Conservation (phyloP, 495 filamentous ascomycete species). For the Penicillium cataractarum region DNA sequence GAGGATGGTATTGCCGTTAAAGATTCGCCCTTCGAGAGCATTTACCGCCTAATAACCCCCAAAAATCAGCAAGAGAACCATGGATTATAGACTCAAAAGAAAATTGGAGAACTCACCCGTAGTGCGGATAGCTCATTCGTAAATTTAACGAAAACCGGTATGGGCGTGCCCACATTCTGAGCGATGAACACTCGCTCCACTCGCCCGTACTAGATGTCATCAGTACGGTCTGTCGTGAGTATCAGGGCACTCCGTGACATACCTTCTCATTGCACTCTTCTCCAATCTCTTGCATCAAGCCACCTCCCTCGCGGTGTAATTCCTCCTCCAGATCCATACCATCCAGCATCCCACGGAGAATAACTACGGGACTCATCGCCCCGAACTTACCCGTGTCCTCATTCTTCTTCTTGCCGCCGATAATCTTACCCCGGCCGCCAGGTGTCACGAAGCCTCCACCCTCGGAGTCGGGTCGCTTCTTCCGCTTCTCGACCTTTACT, state of each 20-base stretch:
- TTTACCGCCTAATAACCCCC: conserved; percentile 70
- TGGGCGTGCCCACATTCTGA: conserved; percentile 49
- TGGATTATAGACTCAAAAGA: not conserved
- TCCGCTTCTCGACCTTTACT: conserved; percentile 80
- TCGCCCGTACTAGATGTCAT: conserved; percentile 65
- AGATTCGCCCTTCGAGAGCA: conserved; percentile 78
- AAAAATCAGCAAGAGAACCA: not conserved
- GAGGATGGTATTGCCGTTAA: conserved; percentile 80
- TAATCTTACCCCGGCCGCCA: conserved; percentile 75
- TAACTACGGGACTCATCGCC: conserved; percentile 75
- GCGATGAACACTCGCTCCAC: conserved; percentile 84
- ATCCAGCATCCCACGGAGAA: conserved; percentile 79
- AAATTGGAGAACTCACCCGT: conserved; percentile 58
- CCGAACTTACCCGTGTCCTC: conserved; percentile 68
- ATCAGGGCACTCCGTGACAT: conserved; percentile 20
- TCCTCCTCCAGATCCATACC: conserved; percentile 76
- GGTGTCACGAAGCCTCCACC: conserved; percentile 76
- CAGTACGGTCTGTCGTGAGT: conserved; percentile 11
- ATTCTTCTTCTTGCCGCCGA: conserved; percentile 61
- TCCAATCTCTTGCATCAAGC: conserved; percentile 89
- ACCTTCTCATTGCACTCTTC: conserved; percentile 85
- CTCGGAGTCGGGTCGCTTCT: conserved; percentile 76
- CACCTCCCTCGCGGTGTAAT: conserved; percentile 60
- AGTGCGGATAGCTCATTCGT: conserved; percentile 77
- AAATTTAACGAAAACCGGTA: conserved; percentile 90